Evolutionary conservation across 163 green algal genomes (phyloP).

Genomic region (Volvox carteri): DNA sequence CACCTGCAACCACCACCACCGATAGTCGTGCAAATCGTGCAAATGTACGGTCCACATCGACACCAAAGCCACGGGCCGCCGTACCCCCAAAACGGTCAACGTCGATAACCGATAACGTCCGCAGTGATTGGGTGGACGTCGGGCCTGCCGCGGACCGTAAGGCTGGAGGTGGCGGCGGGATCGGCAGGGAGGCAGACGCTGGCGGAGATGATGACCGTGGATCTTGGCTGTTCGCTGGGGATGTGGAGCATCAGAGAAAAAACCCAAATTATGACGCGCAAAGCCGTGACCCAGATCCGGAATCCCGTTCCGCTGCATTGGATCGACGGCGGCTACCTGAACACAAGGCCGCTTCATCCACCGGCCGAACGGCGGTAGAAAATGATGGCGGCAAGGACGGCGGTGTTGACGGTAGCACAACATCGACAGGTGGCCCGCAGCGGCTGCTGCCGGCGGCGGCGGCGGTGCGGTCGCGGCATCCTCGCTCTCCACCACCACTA

Average conservation of each 20-base stretch:
- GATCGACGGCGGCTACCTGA: neutral
- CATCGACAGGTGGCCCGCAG: neutral
- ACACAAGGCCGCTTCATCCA: neutral
- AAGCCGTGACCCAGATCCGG: neutral
- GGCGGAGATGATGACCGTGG: neutral
- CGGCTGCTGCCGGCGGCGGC: neutral
- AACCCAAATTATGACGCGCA: no score
- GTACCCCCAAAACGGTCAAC: constrained; percentile 7
- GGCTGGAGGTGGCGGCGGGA: constrained; percentile 10
- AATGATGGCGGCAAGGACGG: neutral
- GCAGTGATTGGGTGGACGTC: neutral
- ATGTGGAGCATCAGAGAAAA: neutral
- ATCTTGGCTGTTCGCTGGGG: constrained; percentile 16
- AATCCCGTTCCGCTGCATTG: neutral
- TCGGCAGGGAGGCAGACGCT: neutral
- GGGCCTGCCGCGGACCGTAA: neutral
- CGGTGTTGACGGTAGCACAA: neutral
- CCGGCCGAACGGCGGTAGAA: neutral
- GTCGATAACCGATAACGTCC: constrained; percentile 10
- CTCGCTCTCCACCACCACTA: no score
- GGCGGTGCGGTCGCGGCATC: no score
- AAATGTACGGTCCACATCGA: constrained; percentile 24
- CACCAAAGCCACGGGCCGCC: constrained; percentile 1
- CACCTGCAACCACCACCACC: neutral
- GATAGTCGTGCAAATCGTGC: neutral